These are phyloP conservation scores for Trichoderma sp. DNA, from an alignment of 2,329 filamentous ascomycete genomes.

Conservation along the genomic window DNA sequence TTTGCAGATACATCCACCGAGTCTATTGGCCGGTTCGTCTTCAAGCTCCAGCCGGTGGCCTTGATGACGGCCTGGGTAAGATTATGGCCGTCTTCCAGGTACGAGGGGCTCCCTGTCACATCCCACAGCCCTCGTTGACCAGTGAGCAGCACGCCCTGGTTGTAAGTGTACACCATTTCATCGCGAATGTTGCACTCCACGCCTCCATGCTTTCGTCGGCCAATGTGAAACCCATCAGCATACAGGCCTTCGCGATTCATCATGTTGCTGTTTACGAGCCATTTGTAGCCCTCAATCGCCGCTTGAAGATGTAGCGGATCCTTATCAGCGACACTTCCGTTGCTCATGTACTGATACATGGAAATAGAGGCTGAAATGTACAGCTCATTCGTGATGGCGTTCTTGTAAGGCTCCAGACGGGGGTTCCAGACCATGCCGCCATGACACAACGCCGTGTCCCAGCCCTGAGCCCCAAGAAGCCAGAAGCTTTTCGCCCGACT, in stretches of 20 bases:
- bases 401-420: conserved; percentile 80
- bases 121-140: conserved; percentile 80
- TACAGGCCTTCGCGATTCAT: conserved; percentile 74
- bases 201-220: conserved; percentile 61
- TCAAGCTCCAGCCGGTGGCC: conserved; percentile 73
- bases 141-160: conserved; percentile 87
- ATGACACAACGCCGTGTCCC: conserved; percentile 77
- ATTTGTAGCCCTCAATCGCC: conserved; percentile 76
- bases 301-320: conserved; percentile 70
- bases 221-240: conserved; percentile 86
- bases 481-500: conserved; percentile 85
- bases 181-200: conserved; percentile 77
- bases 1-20: conserved; percentile 36
- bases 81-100: conserved; percentile 76
- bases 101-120: conserved; percentile 69
- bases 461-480: conserved; percentile 75
- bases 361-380: conserved; percentile 80
- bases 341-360: conserved; percentile 80
- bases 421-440: conserved; percentile 95
- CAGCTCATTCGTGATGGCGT: conserved; percentile 92
- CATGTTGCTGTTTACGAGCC: conserved; percentile 81
- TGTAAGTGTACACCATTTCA: conserved; percentile 93
- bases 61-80: conserved; percentile 72
- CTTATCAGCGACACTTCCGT: conserved; percentile 31
- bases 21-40: conserved; percentile 45